These are phyloP conservation scores for Aspergillus ellipticus DNA, from an alignment of 495 filamentous ascomycete genomes.

Conservation along the genomic window DNA sequence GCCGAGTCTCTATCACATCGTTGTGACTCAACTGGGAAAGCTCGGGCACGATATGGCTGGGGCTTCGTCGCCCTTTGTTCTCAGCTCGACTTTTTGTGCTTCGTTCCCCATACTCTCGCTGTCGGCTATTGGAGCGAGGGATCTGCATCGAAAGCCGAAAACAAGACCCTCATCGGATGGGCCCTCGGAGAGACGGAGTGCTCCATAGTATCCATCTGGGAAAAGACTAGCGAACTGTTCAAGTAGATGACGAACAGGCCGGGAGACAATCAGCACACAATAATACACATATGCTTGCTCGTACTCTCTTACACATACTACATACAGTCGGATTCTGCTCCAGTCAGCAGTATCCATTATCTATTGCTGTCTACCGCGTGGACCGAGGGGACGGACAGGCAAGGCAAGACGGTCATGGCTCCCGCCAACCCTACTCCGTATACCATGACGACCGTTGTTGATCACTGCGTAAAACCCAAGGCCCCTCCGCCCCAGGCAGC, in stretches of 20 bases:
- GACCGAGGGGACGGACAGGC: neutral
- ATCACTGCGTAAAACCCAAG: slow-evolving; percentile 8
- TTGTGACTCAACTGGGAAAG: neutral
- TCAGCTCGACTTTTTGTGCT: neutral
- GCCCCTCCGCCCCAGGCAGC: slow-evolving; percentile 12
- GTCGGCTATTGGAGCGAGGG: neutral
- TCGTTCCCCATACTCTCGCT: neutral
- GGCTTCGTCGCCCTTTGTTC: neutral
- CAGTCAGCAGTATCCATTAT: too few species aligned
- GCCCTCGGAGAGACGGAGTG: too few species aligned
- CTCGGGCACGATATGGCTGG: neutral
- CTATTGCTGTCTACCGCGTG: neutral
- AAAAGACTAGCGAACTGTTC: too few species aligned
- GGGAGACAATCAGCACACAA: too few species aligned
- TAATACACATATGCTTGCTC: too few species aligned
- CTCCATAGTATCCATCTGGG: too few species aligned
- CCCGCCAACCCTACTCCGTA: neutral
- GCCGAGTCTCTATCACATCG: neutral
- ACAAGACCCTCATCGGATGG: neutral
- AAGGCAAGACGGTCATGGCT: too few species aligned
- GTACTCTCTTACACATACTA: too few species aligned
- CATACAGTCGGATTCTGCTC: too few species aligned
- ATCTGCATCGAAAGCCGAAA: slow-evolving; percentile 5
- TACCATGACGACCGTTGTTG: neutral
- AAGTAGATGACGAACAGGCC: too few species aligned